These are phyloP conservation scores for Bjerkandera adusta DNA, from an alignment of 1,284 basidiomycete genomes.

Conservation along the genomic window DNA sequence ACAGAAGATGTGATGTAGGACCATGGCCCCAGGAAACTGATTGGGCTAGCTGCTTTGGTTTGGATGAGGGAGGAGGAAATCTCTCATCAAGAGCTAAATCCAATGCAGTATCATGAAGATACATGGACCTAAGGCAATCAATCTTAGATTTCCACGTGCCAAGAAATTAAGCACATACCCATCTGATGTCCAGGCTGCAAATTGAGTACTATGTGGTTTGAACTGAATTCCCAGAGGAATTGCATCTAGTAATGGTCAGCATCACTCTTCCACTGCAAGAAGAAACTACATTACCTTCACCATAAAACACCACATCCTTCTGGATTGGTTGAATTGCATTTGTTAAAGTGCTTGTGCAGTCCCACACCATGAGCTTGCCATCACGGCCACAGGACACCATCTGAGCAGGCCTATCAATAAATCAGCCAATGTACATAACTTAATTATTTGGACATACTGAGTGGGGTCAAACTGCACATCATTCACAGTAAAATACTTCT, in stretches of 20 bases:
- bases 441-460: conserved; percentile 12
- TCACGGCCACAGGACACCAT: conserved; percentile 25
- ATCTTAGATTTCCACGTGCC: neutral
- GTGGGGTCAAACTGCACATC: conserved; percentile 25
- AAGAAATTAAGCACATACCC: conserved; percentile 17
- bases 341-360: conserved; percentile 13
- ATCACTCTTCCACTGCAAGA: neutral
- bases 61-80: neutral
- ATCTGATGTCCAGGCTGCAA: conserved; percentile 23
- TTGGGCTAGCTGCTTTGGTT: neutral
- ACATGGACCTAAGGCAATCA: too few species aligned
- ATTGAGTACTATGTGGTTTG: conserved; percentile 15
- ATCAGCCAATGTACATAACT: neutral
- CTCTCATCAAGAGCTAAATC: neutral
- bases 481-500: conserved; percentile 20
- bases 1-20: neutral
- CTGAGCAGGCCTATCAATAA: conserved; percentile 15
- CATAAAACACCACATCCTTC: too few species aligned
- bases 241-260: neutral
- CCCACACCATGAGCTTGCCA: conserved; percentile 20
- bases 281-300: conserved; percentile 6
- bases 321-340: neutral
- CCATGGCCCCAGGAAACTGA: conserved; percentile 1
- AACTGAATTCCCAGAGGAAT: conserved; percentile 21
- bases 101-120: too few species aligned